Evolutionary conservation across 2,329 filamentous ascomycete genomes (phyloP).

Genomic region (Trichoderma guizhouense): DNA sequence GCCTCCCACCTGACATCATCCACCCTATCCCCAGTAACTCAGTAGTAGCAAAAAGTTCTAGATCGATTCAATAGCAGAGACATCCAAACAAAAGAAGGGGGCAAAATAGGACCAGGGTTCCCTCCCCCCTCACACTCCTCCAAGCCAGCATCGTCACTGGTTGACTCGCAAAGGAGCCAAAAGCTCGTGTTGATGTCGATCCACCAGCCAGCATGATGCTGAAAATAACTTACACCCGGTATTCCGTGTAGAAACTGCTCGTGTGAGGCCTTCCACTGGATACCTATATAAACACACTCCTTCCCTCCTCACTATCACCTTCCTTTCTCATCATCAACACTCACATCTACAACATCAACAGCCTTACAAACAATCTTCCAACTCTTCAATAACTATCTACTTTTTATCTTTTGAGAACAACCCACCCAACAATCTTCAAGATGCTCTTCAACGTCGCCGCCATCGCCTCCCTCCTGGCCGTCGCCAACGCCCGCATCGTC

Average conservation of each 20-base stretch:
- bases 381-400: neutral
- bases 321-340: neutral
- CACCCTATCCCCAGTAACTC: neutral
- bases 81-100: neutral
- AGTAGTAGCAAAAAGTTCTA: neutral
- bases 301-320: neutral
- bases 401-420: neutral
- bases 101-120: neutral
- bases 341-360: neutral
- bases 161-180: neutral
- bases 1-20: neutral
- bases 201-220: neutral
- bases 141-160: neutral
- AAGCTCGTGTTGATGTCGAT: slow-evolving; percentile 13
- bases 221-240: neutral
- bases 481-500: slow-evolving; percentile 38
- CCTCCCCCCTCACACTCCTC: neutral
- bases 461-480: slow-evolving; percentile 23
- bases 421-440: neutral
- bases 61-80: neutral
- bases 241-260: neutral
- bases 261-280: neutral
- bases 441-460: slow-evolving; percentile 27
- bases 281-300: neutral
- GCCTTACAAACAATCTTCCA: neutral